These are phyloP conservation scores for Lepidium africanum DNA, from an alignment of 345 rosid genomes.

Conservation along the genomic window DNA sequence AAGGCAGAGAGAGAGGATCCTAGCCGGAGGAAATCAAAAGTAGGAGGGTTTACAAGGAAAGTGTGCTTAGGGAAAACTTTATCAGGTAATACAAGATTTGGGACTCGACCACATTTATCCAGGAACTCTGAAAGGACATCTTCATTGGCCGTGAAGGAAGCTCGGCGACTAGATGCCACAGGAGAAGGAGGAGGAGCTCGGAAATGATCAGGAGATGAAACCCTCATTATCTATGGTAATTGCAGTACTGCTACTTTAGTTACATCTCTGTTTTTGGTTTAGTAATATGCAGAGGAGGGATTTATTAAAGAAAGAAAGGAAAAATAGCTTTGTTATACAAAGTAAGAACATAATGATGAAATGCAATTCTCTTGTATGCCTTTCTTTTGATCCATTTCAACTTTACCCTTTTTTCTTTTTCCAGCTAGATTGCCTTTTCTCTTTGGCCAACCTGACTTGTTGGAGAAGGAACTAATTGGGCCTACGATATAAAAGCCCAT, in stretches of 20 bases:
- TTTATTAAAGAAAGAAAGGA: conserved; percentile 2
- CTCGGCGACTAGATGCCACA: conserved; percentile 59
- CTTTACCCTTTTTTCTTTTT: background rate
- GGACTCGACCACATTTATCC: conserved; percentile 65
- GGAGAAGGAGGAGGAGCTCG: conserved; percentile 96
- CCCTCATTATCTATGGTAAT: conserved; percentile 33
- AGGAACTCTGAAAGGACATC: conserved; percentile 69
- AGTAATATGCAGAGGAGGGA: background rate
- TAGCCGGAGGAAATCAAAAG: conserved; percentile 44
- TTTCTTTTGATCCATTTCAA: background rate
- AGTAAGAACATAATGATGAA: conserved; percentile 41
- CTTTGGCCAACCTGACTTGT: background rate
- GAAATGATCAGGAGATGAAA: conserved; percentile 48
- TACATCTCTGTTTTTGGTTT: background rate
- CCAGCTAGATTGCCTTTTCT: background rate
- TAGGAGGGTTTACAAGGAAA: conserved; percentile 50
- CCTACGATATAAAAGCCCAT: too few relatives aligned
- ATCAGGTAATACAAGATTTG: conserved; percentile 71
- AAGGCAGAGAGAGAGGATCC: conserved; percentile 17
- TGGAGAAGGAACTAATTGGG: too few relatives aligned
- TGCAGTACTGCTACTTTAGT: too few relatives aligned
- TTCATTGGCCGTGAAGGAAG: conserved; percentile 71
- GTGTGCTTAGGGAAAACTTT: conserved; percentile 69
- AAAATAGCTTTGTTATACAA: conserved; percentile 3
- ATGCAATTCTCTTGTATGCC: conserved; percentile 22